Percentiles rank a stretch among this genome's conserved stretches.
Conservation (phyloP, 2,329 filamentous ascomycete genomes). For the Whalleya microplaca region DNA sequence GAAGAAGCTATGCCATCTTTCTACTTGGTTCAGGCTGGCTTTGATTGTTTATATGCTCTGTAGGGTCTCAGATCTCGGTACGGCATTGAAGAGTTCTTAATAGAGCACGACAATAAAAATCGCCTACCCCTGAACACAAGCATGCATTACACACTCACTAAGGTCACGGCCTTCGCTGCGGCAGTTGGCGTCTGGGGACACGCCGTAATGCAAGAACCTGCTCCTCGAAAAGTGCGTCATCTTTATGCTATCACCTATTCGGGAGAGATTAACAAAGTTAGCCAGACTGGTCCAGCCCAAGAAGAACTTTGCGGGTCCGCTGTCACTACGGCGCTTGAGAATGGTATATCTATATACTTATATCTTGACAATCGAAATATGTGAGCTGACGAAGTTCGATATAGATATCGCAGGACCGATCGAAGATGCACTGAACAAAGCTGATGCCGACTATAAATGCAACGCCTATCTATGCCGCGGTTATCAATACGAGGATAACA, state of each 20-base stretch:
- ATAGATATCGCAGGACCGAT: slow-evolving; percentile 34
- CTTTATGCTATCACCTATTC: neutral
- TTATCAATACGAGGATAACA: slow-evolving; percentile 38
- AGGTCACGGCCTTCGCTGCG: neutral
- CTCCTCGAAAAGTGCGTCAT: slow-evolving; percentile 4
- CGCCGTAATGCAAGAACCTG: slow-evolving; percentile 17
- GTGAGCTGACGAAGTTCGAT: neutral
- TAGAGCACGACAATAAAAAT: neutral
- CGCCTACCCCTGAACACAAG: too few species aligned
- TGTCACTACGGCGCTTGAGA: slow-evolving; percentile 25
- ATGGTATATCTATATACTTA: slow-evolving; percentile 10
- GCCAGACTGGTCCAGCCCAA: slow-evolving; percentile 30
- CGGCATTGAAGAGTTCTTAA: neutral
- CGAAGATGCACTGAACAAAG: slow-evolving; percentile 30
- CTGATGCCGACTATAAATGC: slow-evolving; percentile 31
- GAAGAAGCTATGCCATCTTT: neutral
- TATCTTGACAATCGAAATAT: neutral
- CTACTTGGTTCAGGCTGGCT: neutral
- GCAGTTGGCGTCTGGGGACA: slow-evolving; percentile 13
- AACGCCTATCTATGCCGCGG: slow-evolving; percentile 37
- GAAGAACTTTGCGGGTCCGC: slow-evolving; percentile 27
- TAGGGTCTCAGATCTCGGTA: neutral
- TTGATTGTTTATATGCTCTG: neutral
- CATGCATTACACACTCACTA: neutral
- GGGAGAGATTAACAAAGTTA: neutral